These are phyloP conservation scores for Sergeia podlipaevii DNA, from an alignment of 208 protist species.

Conservation along the genomic window DNA sequence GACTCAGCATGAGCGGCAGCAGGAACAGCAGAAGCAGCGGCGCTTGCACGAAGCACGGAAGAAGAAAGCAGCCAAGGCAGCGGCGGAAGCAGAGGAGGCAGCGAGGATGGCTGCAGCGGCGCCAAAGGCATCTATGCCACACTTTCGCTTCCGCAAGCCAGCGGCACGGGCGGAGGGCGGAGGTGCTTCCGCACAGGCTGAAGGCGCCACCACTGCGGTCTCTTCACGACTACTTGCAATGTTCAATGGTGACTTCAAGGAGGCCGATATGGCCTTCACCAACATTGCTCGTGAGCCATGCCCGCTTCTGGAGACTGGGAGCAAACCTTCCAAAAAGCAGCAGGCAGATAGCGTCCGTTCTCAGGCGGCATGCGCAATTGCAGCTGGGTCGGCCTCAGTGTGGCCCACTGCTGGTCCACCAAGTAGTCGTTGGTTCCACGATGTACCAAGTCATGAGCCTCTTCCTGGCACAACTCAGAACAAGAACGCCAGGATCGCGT, in stretches of 20 bases:
- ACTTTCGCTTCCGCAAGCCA: background rate
- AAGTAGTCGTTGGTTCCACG: constrained; percentile 55
- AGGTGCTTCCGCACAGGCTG: background rate
- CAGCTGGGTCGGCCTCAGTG: constrained; percentile 1
- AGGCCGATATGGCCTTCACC: constrained; percentile 36
- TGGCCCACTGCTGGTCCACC: constrained; percentile 11
- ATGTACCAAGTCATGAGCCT: constrained; percentile 68
- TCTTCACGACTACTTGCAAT: constrained; percentile 20
- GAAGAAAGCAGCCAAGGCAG: background rate
- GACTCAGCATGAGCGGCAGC: background rate
- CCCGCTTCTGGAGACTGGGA: background rate
- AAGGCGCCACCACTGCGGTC: constrained; percentile 2
- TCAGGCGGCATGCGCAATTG: background rate
- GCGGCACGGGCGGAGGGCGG: background rate
- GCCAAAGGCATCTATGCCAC: no score
- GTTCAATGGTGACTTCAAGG: constrained; percentile 42
- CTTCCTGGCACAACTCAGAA: constrained; percentile 69
- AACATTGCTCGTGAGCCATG: constrained; percentile 44
- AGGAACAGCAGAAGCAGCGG: background rate
- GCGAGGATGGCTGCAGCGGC: background rate
- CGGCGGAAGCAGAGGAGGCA: background rate
- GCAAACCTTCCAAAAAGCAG: no score
- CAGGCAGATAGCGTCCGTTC: background rate
- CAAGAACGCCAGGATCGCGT: constrained; percentile 12
- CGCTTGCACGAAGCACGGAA: background rate